These are phyloP conservation scores for Melampsora americana DNA, from an alignment of 1,284 basidiomycete genomes.

Conservation along the genomic window DNA sequence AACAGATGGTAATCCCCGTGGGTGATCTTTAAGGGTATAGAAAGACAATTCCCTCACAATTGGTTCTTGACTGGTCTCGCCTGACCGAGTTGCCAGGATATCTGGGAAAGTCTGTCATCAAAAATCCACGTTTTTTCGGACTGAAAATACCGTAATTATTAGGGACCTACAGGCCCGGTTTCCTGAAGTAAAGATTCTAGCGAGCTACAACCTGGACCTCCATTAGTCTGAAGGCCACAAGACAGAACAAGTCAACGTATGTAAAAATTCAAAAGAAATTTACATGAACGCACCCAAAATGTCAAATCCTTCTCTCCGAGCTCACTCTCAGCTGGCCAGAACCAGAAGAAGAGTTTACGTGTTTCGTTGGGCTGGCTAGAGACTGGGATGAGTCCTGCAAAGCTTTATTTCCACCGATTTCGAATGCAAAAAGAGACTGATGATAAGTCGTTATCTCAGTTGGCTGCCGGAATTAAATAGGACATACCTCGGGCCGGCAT, in stretches of 20 bases:
- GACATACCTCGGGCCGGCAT: constrained; percentile 41
- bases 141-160: neutral
- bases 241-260: constrained; percentile 5
- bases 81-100: neutral
- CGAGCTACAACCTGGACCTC: constrained; percentile 41
- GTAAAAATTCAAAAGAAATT: neutral
- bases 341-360: constrained; percentile 41
- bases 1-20: neutral
- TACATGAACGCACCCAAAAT: constrained; percentile 20
- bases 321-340: constrained; percentile 16
- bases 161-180: constrained; percentile 33
- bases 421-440: neutral
- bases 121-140: neutral
- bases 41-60: constrained; percentile 61
- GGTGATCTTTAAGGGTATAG: neutral
- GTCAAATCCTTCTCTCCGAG: constrained; percentile 27
- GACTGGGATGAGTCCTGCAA: constrained; percentile 34
- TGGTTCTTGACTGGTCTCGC: constrained; percentile 58
- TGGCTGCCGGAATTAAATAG: neutral
- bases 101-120: neutral
- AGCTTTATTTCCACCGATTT: neutral
- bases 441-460: neutral
- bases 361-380: constrained; percentile 21
- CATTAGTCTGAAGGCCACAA: constrained; percentile 25
- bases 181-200: constrained; percentile 42